Evolutionary conservation across 2,329 filamentous ascomycete species (phyloP).

Genomic region (Fusarium coffeatum): DNA sequence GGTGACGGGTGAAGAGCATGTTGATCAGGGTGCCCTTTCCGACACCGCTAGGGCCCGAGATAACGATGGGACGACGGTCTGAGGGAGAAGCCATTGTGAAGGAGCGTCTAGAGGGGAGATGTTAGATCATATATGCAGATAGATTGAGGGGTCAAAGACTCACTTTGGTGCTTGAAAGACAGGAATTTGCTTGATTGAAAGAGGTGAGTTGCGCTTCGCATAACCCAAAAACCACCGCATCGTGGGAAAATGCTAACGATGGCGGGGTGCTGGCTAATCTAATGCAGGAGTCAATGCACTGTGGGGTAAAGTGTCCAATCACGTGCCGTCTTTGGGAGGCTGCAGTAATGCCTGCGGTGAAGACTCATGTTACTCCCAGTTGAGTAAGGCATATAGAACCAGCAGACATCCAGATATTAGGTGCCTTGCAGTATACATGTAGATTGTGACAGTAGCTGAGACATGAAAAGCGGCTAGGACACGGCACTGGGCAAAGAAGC

Average conservation of each 20-base stretch:
- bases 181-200: constrained; percentile 10
- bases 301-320: constrained; percentile 27
- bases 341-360: not conserved
- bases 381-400: not conserved
- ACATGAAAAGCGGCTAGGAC: not conserved
- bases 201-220: constrained; percentile 33
- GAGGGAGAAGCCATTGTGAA: constrained; percentile 50
- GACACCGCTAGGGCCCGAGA: constrained; percentile 82
- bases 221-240: constrained; percentile 34
- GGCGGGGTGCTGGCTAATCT: constrained; percentile 17
- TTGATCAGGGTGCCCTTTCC: constrained; percentile 86
- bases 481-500: not conserved
- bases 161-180: constrained; percentile 21
- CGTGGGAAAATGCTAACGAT: constrained; percentile 27
- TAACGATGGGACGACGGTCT: constrained; percentile 75
- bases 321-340: constrained; percentile 4
- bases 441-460: not conserved
- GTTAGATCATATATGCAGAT: not conserved
- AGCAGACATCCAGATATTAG: not conserved
- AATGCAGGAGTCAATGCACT: constrained; percentile 8
- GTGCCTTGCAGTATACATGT: too few relatives aligned
- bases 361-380: not conserved
- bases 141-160: not conserved
- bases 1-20: constrained; percentile 70
- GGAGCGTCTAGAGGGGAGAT: constrained; percentile 9